phyloP scores from a whole-genome alignment of 352 stramenopile species.

The Phytophthora aleatoria region DNA sequence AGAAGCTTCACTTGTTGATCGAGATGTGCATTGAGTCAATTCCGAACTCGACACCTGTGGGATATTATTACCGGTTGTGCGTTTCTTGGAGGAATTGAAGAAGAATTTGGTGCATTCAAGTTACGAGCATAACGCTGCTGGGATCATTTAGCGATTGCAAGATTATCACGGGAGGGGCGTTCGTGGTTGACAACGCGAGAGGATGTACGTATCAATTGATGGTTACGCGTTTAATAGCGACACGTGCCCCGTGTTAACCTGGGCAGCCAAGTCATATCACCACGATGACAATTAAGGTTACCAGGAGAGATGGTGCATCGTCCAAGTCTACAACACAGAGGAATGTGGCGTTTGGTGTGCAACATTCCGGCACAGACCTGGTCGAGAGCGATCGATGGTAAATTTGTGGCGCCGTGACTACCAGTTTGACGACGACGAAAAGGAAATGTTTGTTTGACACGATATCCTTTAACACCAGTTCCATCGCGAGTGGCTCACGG shows the following conservation, averaged over 20 bases:
- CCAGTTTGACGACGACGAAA: conserved; percentile 1
- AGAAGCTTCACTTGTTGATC: not conserved
- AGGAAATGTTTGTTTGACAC: not conserved
- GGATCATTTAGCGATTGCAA: not conserved
- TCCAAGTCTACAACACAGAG: not conserved
- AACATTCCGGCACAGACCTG: not conserved
- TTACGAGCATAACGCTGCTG: not conserved
- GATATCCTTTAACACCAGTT: too few relatives aligned
- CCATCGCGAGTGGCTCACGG: too few relatives aligned
- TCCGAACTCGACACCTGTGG: not conserved
- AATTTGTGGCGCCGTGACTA: not conserved
- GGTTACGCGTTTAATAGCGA: not conserved
- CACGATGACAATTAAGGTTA: not conserved
- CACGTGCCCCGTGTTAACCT: not conserved
- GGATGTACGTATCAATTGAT: not conserved
- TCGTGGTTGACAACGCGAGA: not conserved
- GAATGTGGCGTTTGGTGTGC: not conserved
- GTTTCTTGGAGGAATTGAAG: not conserved
- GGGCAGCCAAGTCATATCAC: not conserved
- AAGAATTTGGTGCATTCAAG: not conserved
- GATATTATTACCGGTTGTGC: not conserved
- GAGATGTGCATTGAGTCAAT: not conserved
- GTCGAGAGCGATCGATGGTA: not conserved
- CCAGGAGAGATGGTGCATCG: not conserved
- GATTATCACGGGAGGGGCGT: not conserved